Evolutionary conservation across 2,329 filamentous ascomycete genomes (phyloP), one percentile per base, ranked within the genome.

Genomic region (Aspergillus sp.): DNA sequence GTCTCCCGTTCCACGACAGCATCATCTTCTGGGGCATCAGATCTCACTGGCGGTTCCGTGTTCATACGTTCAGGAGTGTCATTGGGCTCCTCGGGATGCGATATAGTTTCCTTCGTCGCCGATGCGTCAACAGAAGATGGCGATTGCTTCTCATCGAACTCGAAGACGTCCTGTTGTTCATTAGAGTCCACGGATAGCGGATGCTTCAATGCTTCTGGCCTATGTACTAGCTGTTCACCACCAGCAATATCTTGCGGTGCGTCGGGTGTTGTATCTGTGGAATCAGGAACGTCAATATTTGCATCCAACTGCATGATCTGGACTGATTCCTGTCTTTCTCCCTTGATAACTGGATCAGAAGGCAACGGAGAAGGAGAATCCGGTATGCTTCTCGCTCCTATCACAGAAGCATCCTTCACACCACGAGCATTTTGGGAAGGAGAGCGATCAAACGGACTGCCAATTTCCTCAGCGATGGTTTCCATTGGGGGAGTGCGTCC

Each of bases 381-480:
- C 3, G 46, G 27, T 9, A 8, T 11, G 17, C 8, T n/a, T 17
- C n/a, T 44, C 7, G 40, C 31, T 37, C 21, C 23, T 9, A 14
- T 11, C 5, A 27, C 25, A 5, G 35, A 15, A 31, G n/a, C n/a
- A 14, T 33, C 5, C 21, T 39, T 45, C 17, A 55, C 44, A 39
- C 39, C 27, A 8, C 41, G 47, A 19, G 43, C 27, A 15, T 21
- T 45, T 14, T 17, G 39, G 3, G 50, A 35, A 33, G 23, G 33
- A 2, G 46, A 21, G 19, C 48, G 43, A 19, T 57, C 44, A 14
- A 49, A 44, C 15, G 59, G 56, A n/a, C 47, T 62, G 31, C 40
- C 37, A 25, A 56, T 35, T 33, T 68, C 64, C 55, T 67, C 66
- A 35, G 63, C 54, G 15, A 68, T 67, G 1, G 66, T 67, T 44